These are phyloP conservation scores for Chalaropsis ovoidea DNA, from an alignment of 2,329 filamentous ascomycete genomes.

Conservation along the genomic window DNA sequence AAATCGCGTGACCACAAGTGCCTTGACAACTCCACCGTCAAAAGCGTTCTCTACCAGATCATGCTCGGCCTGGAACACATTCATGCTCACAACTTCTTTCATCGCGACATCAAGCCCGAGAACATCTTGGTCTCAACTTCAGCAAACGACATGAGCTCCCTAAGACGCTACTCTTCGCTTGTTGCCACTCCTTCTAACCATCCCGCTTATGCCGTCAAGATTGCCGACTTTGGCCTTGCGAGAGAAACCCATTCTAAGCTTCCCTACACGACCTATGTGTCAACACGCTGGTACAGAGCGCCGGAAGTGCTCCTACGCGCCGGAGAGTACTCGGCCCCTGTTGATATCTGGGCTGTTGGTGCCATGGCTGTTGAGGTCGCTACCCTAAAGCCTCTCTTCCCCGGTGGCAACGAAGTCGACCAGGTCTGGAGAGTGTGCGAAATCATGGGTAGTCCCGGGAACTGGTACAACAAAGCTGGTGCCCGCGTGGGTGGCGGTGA, in stretches of 20 bases:
- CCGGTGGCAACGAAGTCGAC: conserved; percentile 94
- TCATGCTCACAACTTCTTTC: conserved; percentile 93
- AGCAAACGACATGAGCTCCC: conserved; percentile 68
- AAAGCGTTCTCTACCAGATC: conserved; percentile 97
- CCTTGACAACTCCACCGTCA: conserved; percentile 81
- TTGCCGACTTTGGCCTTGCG: conserved; percentile 96
- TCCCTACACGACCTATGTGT: conserved; percentile 96
- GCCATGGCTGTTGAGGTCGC: conserved; percentile 98
- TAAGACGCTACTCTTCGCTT: conserved; percentile 83
- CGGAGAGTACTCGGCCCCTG: conserved; percentile 92
- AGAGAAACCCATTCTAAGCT: conserved; percentile 92
- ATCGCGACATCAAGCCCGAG: conserved; percentile 97
- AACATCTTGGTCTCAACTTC: conserved; percentile 94
- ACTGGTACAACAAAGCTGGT: conserved; percentile 93
- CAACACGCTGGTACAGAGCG: conserved; percentile 94
- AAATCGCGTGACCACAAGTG: conserved; percentile 94
- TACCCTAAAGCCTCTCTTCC: conserved; percentile 91
- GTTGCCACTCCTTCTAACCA: conserved; percentile 93
- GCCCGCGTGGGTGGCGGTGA: conserved; percentile 84
- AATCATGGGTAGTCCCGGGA: conserved; percentile 97
- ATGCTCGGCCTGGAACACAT: conserved; percentile 94
- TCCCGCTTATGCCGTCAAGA: conserved; percentile 90
- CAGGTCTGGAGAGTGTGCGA: conserved; percentile 98
- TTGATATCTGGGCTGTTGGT: conserved; percentile 97
- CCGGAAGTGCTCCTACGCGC: conserved; percentile 89